phyloP scores from a whole-genome alignment of 2,329 filamentous ascomycete species.

The Xylaria sp. region DNA sequence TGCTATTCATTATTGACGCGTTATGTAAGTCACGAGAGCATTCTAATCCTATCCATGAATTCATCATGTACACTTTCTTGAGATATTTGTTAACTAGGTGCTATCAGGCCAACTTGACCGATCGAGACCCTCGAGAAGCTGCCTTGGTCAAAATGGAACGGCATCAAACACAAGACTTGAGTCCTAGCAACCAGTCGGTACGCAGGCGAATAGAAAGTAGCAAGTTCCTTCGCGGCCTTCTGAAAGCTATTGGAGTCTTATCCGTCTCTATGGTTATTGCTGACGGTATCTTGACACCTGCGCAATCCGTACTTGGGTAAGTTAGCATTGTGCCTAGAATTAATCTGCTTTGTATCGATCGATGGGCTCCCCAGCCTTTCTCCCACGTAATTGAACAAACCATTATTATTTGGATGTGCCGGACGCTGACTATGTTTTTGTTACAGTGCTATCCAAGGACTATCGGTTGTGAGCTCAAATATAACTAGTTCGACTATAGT shows the following conservation, averaged over 20 bases:
- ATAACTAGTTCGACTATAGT: conserved; percentile 69
- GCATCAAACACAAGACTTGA: conserved; percentile 66
- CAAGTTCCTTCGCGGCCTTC: conserved; percentile 59
- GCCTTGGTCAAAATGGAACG: conserved; percentile 69
- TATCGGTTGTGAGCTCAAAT: conserved; percentile 66
- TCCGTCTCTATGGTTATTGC: conserved; percentile 75
- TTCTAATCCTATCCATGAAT: not conserved
- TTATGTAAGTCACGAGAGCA: conserved; percentile 55
- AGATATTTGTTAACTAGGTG: not conserved
- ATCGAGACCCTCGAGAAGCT: conserved; percentile 66
- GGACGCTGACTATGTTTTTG: conserved; percentile 13
- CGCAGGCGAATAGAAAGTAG: conserved; percentile 63
- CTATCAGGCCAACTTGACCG: conserved; percentile 66
- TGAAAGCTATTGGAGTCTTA: conserved; percentile 72
- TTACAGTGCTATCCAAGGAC: conserved; percentile 69
- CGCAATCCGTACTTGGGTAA: conserved; percentile 72
- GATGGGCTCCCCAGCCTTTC: not conserved
- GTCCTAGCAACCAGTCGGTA: conserved; percentile 56
- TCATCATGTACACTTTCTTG: not conserved
- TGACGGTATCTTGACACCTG: conserved; percentile 74
- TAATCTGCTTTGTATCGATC: not conserved
- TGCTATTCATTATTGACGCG: conserved; percentile 72
- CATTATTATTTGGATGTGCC: not conserved
- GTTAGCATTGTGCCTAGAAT: conserved; percentile 1
- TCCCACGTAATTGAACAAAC: not conserved